Base-by-base conservation (phyloP, 2,329 filamentous ascomycete genomes). In the Pseudocercospora fuligena region DNA sequence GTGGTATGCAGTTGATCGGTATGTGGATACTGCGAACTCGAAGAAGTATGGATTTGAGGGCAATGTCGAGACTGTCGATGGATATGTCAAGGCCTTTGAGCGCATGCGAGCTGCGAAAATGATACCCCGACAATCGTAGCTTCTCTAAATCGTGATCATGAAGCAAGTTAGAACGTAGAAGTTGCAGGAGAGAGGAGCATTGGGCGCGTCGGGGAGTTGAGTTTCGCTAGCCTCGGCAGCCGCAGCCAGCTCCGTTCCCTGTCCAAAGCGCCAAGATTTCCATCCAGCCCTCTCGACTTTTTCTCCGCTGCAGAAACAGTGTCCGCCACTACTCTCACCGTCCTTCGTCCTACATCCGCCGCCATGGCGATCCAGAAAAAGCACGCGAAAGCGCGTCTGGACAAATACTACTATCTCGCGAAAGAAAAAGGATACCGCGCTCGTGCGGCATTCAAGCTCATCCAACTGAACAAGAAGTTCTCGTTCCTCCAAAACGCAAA, bases 381-480 rank as follows among this genome's bases (percentile, higher is more conserved):
- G 87, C 92, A 97, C 83, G 94, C 93, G 83, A 98, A 98, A 84
- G 94, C 94, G 81, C 94, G 94, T 88, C 86, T 97, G 76, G 95
- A 99, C 82, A 97, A 98, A 82, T 98, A 94, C 92, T 99, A 98
- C 83, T 94, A 94, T 79, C 89, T 98, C 76, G 95, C 95, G 69
- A 99, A 99, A 82, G 95, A 99, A 80, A 98, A 97, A 81, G 95
- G 95, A 69, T 99, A 97, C 79, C 87, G 95, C 76, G 94, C 95
- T 69, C 88, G 95, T 86, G 94, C 95, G 74, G 94, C 95, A 64
- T 98, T 98, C 87, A 99, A 99, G 83, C 83, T 99, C 74, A 94
- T 99, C 73, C 94, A 99, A 80, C 84, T 99, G 75, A 99, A 99
- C 84, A 97, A 98, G 83, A 98, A 97, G 80, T 99, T 97, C 90